A percentile compares a stretch with the other conserved stretches of the same genome.
phyloP scores from a whole-genome alignment of 352 stramenopile species.

The Globisporangium sylvaticum region DNA sequence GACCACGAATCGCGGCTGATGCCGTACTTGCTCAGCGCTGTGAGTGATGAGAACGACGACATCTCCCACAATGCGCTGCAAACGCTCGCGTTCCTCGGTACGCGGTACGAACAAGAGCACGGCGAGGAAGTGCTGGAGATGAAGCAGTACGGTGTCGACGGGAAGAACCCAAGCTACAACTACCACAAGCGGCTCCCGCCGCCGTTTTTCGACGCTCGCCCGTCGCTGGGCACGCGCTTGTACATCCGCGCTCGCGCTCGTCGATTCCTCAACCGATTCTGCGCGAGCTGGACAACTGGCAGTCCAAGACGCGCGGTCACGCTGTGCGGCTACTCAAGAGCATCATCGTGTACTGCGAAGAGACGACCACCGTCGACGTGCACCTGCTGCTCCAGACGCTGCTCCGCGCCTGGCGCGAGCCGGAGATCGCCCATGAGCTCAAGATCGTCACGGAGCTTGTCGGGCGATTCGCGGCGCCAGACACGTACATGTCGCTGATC shows the following conservation, averaged over 20 bases:
- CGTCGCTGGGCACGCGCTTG: slow-evolving; percentile 87
- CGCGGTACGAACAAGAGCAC: slow-evolving; percentile 63
- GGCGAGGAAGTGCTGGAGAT: slow-evolving; percentile 89
- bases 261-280: slow-evolving; percentile 88
- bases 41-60: slow-evolving; percentile 60
- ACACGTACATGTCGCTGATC: slow-evolving; percentile 66
- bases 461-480: slow-evolving; percentile 56
- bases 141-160: slow-evolving; percentile 93
- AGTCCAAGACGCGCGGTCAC: slow-evolving; percentile 69
- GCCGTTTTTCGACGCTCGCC: slow-evolving; percentile 71
- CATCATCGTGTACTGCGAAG: slow-evolving; percentile 92
- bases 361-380: slow-evolving; percentile 90
- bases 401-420: slow-evolving; percentile 43
- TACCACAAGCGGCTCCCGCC: slow-evolving; percentile 72
- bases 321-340: slow-evolving; percentile 87
- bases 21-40: slow-evolving; percentile 91
- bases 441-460: slow-evolving; percentile 47
- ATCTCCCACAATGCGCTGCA: slow-evolving; percentile 59
- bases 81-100: slow-evolving; percentile 65
- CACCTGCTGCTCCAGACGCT: slow-evolving; percentile 74
- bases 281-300: slow-evolving; percentile 91
- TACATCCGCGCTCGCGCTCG: slow-evolving; percentile 89
- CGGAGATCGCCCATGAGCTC: slow-evolving; percentile 21
- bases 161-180: slow-evolving; percentile 83
- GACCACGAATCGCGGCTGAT: slow-evolving; percentile 93